Evolutionary conservation across 495 filamentous ascomycete genomes (phyloP), one percentile per base, ranked within the genome.

Genomic region (Hypoxylon lienhwacheense): DNA sequence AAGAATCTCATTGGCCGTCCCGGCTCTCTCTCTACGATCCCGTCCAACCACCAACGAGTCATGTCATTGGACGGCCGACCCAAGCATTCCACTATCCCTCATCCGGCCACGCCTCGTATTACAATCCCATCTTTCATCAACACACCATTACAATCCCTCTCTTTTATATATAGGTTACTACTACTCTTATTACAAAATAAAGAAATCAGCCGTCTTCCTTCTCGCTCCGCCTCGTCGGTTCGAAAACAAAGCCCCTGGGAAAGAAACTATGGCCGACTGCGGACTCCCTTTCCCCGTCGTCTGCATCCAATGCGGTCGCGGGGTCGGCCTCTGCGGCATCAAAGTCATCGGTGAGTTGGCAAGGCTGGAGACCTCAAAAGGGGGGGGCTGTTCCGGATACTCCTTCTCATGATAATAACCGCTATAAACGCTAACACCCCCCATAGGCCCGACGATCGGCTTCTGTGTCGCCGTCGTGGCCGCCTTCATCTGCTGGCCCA

Each of bases 131-230:
- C 35, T 4, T 68, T 89, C 2, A 89, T 88, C 66, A 71, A 83
- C 37, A 89, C 86, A 49, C 82, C 86, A 1, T 88, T 87, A 56
- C 56, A n/a, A n/a, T n/a, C n/a, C n/a, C n/a, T n/a, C n/a, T n/a
- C n/a, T n/a, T n/a, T n/a, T n/a, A n/a, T n/a, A n/a, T n/a, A n/a
- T n/a, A n/a, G n/a, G n/a, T n/a, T n/a, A n/a, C n/a, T n/a, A n/a
- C n/a, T n/a, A n/a, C n/a, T n/a, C n/a, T n/a, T n/a, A n/a, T n/a
- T n/a, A n/a, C n/a, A n/a, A n/a, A n/a, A n/a, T n/a, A n/a, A n/a
- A n/a, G n/a, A n/a, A n/a, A 67, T 4, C 66, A 32, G 33, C 88
- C 0, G 87, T 88, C 58, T 55, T 68, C 7, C 68, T 90, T 24
- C 26, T 39, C 24, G 16, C 12, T 7, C 31, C n/a, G 45, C 61